phyloP scores from a whole-genome alignment of 371 early-diverging fungal species.

The Mortierella sp. region DNA sequence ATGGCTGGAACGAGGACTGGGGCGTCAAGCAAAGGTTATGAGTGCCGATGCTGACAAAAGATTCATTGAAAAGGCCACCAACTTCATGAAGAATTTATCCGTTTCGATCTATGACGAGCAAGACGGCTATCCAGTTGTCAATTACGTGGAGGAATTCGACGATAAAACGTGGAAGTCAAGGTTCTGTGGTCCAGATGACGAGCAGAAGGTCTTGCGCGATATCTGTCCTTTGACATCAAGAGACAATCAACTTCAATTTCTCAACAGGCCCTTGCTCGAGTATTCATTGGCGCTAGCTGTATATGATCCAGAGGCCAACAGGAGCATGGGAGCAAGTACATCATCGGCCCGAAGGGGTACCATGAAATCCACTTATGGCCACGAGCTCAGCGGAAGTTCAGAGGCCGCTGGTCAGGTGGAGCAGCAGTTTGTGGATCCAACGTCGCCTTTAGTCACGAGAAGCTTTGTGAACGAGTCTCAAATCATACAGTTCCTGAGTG shows the following conservation, averaged over 20 bases:
- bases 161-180: neutral
- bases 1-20: neutral
- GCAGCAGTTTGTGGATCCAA: too few species aligned
- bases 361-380: too few species aligned
- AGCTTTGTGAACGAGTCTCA: neutral
- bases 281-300: neutral
- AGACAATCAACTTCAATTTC: conserved; percentile 3
- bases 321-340: neutral
- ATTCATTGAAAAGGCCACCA: neutral
- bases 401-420: too few species aligned
- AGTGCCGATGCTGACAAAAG: neutral
- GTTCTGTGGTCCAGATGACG: neutral
- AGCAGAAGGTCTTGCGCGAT: neutral
- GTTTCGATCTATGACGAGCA: neutral
- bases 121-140: neutral
- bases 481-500: neutral
- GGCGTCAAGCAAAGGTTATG: neutral
- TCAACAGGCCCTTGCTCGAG: conserved; percentile 4
- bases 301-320: neutral
- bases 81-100: neutral
- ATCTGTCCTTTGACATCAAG: neutral
- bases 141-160: neutral
- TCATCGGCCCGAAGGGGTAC: neutral
- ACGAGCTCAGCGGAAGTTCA: too few species aligned
- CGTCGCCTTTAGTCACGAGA: neutral